These are phyloP conservation scores for Triticum dicoccoides DNA, from an alignment of 176 grass and related monocot genomes.

Conservation along the genomic window DNA sequence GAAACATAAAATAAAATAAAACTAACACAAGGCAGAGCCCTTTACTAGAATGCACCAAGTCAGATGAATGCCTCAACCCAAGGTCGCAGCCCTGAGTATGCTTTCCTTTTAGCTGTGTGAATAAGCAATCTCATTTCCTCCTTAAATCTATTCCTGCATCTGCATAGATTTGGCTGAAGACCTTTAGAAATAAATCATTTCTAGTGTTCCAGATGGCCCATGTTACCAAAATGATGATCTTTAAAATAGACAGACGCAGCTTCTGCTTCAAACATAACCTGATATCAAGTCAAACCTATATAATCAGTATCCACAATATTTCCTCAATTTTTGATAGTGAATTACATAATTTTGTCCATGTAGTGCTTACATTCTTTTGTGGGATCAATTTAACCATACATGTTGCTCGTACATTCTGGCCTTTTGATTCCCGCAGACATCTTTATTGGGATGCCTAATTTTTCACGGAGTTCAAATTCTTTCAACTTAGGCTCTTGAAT, in stretches of 20 bases:
- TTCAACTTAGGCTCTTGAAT: background rate
- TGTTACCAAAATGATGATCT: background rate
- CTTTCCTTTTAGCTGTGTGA: background rate
- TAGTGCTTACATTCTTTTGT: background rate
- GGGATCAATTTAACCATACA: background rate
- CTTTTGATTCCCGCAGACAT: background rate
- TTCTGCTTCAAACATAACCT: background rate
- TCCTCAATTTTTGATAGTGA: background rate
- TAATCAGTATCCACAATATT: background rate
- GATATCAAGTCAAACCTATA: constrained; percentile 11
- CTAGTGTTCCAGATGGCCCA: background rate
- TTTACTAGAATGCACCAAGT: background rate
- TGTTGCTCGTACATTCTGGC: background rate
- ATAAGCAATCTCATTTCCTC: background rate
- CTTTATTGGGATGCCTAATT: background rate
- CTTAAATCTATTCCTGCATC: background rate
- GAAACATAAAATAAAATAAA: too few species aligned
- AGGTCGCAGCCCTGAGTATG: background rate
- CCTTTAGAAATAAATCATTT: background rate
- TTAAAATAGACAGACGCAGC: background rate
- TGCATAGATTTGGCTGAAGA: background rate
- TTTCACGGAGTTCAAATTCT: background rate
- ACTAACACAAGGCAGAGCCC: too few species aligned
- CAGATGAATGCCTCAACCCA: background rate
- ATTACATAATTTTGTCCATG: background rate